Conservation (phyloP, 164 flowering plant genomes). For the grape (Vitis vinifera) region ASM3070453v1 NC_081823.1:26761001-26761500, state of each 20-base stretch:
- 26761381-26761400: neutral
- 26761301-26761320: constrained; percentile 94
- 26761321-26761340: constrained; percentile 95
- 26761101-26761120: constrained; percentile 89
- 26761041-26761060: constrained; percentile 92
- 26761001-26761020: constrained; percentile 91
- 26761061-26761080: constrained; percentile 96
- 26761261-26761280: constrained; percentile 44
- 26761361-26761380: constrained; percentile 5
- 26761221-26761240: constrained; percentile 10
- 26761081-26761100: constrained; percentile 79
- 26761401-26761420: neutral
- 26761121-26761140: constrained; percentile 1
- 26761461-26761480: no score
- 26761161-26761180: neutral
- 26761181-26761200: neutral
- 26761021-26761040: constrained; percentile 97
- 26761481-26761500: no score
- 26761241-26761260: constrained; percentile 13
- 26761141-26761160: neutral
- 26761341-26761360: constrained; percentile 98
- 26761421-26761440: neutral
- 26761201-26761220: neutral
- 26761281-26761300: constrained; percentile 99
- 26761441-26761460: no score